Evolutionary conservation across 306 rosid species (phyloP).

Genomic region (Cucurbita maxima): DNA sequence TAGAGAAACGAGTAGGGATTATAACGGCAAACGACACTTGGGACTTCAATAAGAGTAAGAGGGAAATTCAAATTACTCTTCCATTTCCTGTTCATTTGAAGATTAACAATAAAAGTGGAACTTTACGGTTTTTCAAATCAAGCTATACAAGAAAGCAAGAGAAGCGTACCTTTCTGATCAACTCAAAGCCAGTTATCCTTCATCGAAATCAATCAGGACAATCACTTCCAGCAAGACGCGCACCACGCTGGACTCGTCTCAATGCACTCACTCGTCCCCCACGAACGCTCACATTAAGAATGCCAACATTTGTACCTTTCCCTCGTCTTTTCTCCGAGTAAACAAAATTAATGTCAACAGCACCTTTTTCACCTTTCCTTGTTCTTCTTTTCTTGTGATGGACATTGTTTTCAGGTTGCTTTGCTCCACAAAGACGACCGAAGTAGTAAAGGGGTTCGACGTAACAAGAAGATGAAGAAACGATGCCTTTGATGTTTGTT

Average conservation of each 20-base stretch:
- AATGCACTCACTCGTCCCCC: conserved; percentile 23
- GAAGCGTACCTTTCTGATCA: neutral
- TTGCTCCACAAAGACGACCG: conserved; percentile 34
- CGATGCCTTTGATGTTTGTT: conserved; percentile 43
- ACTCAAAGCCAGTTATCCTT: neutral
- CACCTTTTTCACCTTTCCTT: conserved; percentile 13
- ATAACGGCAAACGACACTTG: too few relatives aligned
- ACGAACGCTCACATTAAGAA: conserved; percentile 11
- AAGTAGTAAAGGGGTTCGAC: conserved; percentile 49
- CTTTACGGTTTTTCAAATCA: neutral
- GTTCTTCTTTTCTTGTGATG: conserved; percentile 12
- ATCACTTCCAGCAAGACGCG: conserved; percentile 23
- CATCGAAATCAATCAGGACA: conserved; percentile 13
- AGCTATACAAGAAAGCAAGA: neutral
- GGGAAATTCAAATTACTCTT: too few relatives aligned
- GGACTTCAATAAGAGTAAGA: too few relatives aligned
- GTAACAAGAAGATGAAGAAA: conserved; percentile 47
- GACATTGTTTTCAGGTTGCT: conserved; percentile 15
- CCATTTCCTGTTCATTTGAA: neutral
- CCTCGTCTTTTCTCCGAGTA: conserved; percentile 11
- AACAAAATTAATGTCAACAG: conserved; percentile 1
- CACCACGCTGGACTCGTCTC: conserved; percentile 36
- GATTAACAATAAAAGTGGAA: neutral
- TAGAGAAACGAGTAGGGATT: too few relatives aligned
- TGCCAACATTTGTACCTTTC: conserved; percentile 15